These are phyloP conservation scores for Candida neerlandica DNA, from an alignment of 1,139 yeast genomes.

Conservation along the genomic window DNA sequence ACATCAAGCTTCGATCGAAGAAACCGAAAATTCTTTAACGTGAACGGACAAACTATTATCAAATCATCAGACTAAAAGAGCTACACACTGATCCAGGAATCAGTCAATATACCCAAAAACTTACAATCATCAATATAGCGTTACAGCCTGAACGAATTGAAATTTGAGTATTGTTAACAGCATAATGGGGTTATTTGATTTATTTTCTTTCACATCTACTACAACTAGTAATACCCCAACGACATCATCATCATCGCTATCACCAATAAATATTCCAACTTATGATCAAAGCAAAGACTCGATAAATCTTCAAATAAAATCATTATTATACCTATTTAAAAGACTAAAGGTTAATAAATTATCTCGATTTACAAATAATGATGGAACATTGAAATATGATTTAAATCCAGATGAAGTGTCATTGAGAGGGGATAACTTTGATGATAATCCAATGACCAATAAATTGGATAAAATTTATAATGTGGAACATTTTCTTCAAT, in stretches of 20 bases:
- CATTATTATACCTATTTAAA: constrained; percentile 57
- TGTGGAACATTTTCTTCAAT: constrained; percentile 41
- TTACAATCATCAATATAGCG: no score
- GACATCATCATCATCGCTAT: constrained; percentile 1
- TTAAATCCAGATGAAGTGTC: no score
- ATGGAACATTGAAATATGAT: constrained; percentile 22
- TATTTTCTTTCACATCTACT: constrained; percentile 1
- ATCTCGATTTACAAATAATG: constrained; percentile 37
- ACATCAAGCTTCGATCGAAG: no score
- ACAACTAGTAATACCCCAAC: background rate
- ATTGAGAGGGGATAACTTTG: background rate
- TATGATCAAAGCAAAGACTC: constrained; percentile 43
- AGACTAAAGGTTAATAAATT: constrained; percentile 50
- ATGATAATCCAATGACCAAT: constrained; percentile 13
- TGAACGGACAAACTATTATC: no score
- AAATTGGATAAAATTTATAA: constrained; percentile 59
- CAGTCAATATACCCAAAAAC: no score
- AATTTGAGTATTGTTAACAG: background rate
- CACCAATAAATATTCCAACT: constrained; percentile 10
- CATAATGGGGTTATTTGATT: constrained; percentile 9
- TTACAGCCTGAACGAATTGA: no score
- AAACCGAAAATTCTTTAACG: no score
- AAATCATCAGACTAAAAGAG: no score
- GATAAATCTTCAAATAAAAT: constrained; percentile 59
- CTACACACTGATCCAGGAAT: no score